Evolutionary conservation across 1,284 basidiomycete species (phyloP).

Genomic region (Naganishia cerealis): DNA sequence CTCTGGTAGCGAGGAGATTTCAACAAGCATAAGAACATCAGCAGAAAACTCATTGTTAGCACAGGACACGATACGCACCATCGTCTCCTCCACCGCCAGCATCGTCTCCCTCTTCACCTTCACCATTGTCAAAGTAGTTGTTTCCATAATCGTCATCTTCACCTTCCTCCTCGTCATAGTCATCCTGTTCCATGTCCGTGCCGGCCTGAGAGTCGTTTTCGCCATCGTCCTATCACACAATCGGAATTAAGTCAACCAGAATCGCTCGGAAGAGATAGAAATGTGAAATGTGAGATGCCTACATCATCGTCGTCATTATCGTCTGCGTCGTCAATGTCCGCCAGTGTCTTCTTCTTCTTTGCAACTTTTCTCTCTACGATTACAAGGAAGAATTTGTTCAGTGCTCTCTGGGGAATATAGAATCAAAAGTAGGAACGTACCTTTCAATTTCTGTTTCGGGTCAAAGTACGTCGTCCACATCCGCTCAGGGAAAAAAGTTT

Average conservation of each 20-base stretch:
- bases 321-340: constrained; percentile 38
- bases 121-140: constrained; percentile 55
- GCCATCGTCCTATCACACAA: constrained; percentile 36
- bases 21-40: background rate
- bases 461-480: constrained; percentile 53
- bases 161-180: constrained; percentile 50
- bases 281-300: background rate
- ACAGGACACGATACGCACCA: constrained; percentile 13
- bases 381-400: background rate
- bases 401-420: background rate
- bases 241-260: background rate
- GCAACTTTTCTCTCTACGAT: constrained; percentile 27
- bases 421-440: constrained; percentile 1
- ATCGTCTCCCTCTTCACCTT: constrained; percentile 49
- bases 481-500: constrained; percentile 47
- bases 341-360: constrained; percentile 38
- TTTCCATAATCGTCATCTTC: constrained; percentile 54
- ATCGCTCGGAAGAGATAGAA: background rate
- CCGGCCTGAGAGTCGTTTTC: constrained; percentile 36
- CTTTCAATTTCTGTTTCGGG: constrained; percentile 30
- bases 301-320: constrained; percentile 37
- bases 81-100: constrained; percentile 48
- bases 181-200: constrained; percentile 45
- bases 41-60: background rate
- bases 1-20: background rate